Evolutionary conservation across 148 eudicot species (phyloP), one percentile per base, ranked within the genome.

Genomic region (Heliosperma pusillum): DNA sequence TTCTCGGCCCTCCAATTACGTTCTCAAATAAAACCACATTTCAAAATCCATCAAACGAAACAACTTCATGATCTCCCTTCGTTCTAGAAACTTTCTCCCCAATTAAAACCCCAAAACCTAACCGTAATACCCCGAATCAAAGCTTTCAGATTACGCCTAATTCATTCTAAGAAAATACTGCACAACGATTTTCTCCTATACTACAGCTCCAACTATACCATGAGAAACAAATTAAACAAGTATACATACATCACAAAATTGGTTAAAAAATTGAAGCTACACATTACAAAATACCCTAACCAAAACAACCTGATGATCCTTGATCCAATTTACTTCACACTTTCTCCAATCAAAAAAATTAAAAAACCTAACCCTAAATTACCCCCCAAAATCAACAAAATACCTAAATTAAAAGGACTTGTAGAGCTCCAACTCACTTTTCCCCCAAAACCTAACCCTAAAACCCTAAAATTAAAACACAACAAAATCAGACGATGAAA

Each of bases 91-190:
- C 36, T 22, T 12, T 36, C 9, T 0, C n/a, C 13, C 45, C 10
- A 36, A 7, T 22, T 33, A 2, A 20, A 47, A 16, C 70, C 0
- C 40, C 22, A 60, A 47, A 50, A 20, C 70, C 75, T 53, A 80
- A 65, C 75, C 79, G 72, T 71, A 71, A 70, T 17, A 45, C 53
- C 16, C 19, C 63, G 30, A 22, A 19, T 30, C 26, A 42, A 36
- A 50, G 15, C 3, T 50, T 50, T 50, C 55, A 50, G 55, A 10
- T 50, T 50, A 50, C 19, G 16, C 55, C 55, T 50, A 50, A 50
- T 50, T 50, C 55, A 50, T 50, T 50, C 55, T 17, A 12, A 50
- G 17, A 50, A 17, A 47, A 50, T 16, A 50, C 17, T 50, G 5
- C 19, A 2, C 55, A 50, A 50, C 55, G 4, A 50, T 50, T 47